Evolutionary conservation across 768 basidiomycete species (phyloP).

Genomic region (Boletellus ananas): DNA sequence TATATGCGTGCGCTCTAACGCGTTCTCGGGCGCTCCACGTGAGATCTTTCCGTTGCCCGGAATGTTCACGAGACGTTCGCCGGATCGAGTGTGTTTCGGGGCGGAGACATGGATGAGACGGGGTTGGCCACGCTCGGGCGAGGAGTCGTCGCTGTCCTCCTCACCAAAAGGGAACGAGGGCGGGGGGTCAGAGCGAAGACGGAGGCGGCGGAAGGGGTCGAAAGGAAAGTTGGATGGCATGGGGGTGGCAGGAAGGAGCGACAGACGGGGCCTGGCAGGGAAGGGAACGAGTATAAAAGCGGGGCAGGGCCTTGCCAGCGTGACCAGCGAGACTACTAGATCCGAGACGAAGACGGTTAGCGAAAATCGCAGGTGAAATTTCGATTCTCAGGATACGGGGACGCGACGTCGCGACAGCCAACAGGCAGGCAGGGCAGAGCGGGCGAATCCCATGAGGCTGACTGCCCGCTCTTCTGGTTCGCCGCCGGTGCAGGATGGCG

Average conservation of each 20-base stretch:
- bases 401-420: too few relatives aligned
- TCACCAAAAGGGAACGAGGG: too few relatives aligned
- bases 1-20: neutral
- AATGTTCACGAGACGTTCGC: too few relatives aligned
- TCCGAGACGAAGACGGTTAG: neutral
- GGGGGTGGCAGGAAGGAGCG: neutral
- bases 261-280: too few relatives aligned
- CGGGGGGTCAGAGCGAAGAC: constrained; percentile 6
- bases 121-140: constrained; percentile 8
- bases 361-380: too few relatives aligned
- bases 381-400: too few relatives aligned
- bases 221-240: too few relatives aligned
- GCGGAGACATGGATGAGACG: neutral
- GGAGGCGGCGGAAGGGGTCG: constrained; percentile 23
- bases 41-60: too few relatives aligned
- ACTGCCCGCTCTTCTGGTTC: too few relatives aligned
- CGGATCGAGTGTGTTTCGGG: too few relatives aligned
- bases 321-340: neutral
- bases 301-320: neutral
- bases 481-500: too few relatives aligned
- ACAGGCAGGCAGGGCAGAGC: neutral
- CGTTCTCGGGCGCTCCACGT: too few relatives aligned
- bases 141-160: constrained; percentile 24
- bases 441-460: constrained; percentile 17
- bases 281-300: constrained; percentile 6